A percentile compares a stretch with the other conserved stretches of the same genome.
Conservation (phyloP, 306 rosid genomes). For the Quercus ilex region DNA sequence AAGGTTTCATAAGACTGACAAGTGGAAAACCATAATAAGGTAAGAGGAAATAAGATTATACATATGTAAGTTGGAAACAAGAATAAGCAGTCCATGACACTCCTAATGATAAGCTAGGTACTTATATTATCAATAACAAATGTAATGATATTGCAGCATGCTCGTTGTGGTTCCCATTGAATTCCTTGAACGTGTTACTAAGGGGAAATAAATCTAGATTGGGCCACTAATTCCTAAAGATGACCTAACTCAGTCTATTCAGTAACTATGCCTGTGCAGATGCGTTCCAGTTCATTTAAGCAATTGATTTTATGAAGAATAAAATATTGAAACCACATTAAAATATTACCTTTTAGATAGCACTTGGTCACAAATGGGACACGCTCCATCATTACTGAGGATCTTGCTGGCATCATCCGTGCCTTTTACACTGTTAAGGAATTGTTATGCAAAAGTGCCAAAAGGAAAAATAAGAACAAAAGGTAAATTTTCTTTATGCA, state of each 20-base stretch:
- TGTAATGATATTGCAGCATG: constrained; percentile 9
- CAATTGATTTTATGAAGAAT: not conserved
- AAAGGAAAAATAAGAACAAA: not conserved
- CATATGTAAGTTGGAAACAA: constrained; percentile 10
- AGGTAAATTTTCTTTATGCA: constrained; percentile 5
- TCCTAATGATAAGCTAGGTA: constrained; percentile 10
- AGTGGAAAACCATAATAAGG: constrained; percentile 24
- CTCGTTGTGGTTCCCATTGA: not conserved
- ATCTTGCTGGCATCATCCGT: constrained; percentile 94
- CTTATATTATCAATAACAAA: constrained; percentile 3
- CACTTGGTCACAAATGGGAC: constrained; percentile 95
- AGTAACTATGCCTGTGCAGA: not conserved
- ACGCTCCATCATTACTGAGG: constrained; percentile 85
- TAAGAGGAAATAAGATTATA: constrained; percentile 2
- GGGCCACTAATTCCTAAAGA: constrained; percentile 5
- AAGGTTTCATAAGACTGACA: constrained; percentile 91
- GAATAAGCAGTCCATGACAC: not conserved
- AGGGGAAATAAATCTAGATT: not conserved
- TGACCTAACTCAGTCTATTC: not conserved
- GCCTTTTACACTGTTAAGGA: constrained; percentile 67
- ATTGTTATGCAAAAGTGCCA: constrained; percentile 3
- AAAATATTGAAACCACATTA: not conserved
- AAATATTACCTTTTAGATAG: constrained; percentile 86
- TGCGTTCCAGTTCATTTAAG: not conserved
- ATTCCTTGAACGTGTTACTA: not conserved